Evolutionary conservation across 441 rosid species (phyloP), one percentile per base, ranked within the genome.

Genomic region (Gossypium aridum): DNA sequence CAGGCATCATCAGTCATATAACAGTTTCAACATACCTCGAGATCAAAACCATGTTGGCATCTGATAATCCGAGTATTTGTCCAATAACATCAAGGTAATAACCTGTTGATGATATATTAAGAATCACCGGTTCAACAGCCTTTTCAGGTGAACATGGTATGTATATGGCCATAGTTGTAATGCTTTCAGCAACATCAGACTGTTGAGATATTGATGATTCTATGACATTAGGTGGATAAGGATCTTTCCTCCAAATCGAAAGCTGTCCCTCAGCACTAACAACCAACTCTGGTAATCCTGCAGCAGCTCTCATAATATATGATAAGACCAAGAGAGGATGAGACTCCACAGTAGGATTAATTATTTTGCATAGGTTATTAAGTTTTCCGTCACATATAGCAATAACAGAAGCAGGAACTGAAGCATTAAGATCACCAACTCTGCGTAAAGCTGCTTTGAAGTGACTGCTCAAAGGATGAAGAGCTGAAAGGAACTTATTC

Each of bases 21-120:
- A 17, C 61, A 81, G 28, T 72, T 62, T 26, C 49, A 37, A 79
- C 81, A 70, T 76, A 93, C 99, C 99, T 90, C 14, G 99, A 92
- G 63, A 92, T 81, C 77, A 93, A 79, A 79, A 96, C 75, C 79
- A 82, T 85, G 75, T 77, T 86, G 69, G 86, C 96, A 86, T 91
- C 85, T 17, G 80, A 76, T 72, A 87, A 81, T 39, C 97, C 91
- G 64, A 92, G 90, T 72, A 71, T 75, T 71, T 80, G 80, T 57
- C 97, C 97, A 83, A 96, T 89, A 80, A 71, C 65, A 80, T 96
- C 99, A 83, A 96, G 72, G 84, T 89, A 93, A 82, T 92, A 91
- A 49, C 71, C 82, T 74, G 78, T 75, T 6, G 89, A 79, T 12
- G 87, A 80, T 75, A 92, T 49, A 75, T 82, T 71, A 71, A 92